Evolutionary conservation across 768 basidiomycete species (phyloP), one percentile per base, ranked within the genome.

Genomic region (Boletus rubroflammeus): DNA sequence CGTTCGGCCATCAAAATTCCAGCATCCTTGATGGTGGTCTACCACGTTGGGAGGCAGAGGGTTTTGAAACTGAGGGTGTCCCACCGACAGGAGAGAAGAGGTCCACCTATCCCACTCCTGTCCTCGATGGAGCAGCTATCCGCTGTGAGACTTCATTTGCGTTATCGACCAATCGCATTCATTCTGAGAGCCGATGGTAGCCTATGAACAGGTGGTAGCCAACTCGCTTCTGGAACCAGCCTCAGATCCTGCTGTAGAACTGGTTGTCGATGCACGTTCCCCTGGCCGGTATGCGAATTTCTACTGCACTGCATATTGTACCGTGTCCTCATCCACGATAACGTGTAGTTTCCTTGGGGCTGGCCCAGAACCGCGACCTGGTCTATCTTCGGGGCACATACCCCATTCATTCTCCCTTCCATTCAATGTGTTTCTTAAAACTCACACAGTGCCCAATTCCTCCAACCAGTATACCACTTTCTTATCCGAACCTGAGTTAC

Each of bases 1-100:
- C 88, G 23, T 93, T 97, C 71, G 91, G 92, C 8, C 97, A 99
- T 69, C 71, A 77, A 31, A 85, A 85, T 41, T 91, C 93, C 8
- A 91, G 89, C 56, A 80, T 98, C 11, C 78, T 99, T 15, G 84
- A 98, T 69, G 97, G 97, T n/a, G 96, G 95, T 19, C 79, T 98
- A 13, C 92, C 90, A 31, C 75, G 81, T 38, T 96, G 91, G 90
- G 75, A 82, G 54, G 78, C 77, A 29, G 84, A 88, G 65, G 84
- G 85, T 19, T 73, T 80, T 15, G 74, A 78, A n/a, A 63, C 82
- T 10, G 85, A 83, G 46, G 57, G 59, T 23, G 50, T 57, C 38
- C 68, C 72, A 28, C 54, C 64, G 19, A 54, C 55, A 46, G 62
- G 68, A 17, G 61, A 62, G 13, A 44, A 46, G 34, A 59, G 58